Conservation (phyloP, 2,329 filamentous ascomycete species). For the Gaeumannomyces tritici region DNA sequence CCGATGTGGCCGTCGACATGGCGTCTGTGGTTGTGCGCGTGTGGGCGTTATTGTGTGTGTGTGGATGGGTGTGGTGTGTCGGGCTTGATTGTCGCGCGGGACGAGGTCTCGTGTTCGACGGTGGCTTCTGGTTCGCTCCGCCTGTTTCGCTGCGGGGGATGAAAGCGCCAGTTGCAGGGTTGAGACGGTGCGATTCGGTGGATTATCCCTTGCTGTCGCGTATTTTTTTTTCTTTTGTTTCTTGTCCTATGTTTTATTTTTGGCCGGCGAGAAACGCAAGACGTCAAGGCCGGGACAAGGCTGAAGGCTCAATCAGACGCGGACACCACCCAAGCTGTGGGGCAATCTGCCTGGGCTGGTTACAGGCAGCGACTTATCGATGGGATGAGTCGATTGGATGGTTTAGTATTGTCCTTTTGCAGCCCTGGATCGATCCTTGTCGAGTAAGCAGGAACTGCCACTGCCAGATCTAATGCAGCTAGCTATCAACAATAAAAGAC, state of each 20-base stretch:
- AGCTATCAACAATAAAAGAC: not conserved
- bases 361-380: not conserved
- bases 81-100: not conserved
- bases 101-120: not conserved
- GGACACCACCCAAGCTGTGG: not conserved
- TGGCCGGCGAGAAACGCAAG: not conserved
- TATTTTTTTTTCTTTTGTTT: not conserved
- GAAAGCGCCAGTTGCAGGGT: not conserved
- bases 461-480: not conserved
- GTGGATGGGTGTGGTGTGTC: not conserved
- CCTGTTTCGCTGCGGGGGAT: not conserved
- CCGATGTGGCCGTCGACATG: slow-evolving; percentile 34
- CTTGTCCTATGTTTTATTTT: not conserved
- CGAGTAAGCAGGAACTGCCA: not conserved
- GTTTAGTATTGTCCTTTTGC: not conserved
- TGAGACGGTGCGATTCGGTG: not conserved
- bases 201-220: not conserved
- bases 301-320: not conserved
- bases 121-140: not conserved
- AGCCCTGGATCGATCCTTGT: not conserved
- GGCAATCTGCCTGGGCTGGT: not conserved
- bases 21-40: not conserved
- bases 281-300: not conserved
- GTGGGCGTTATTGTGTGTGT: not conserved
- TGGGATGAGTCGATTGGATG: too few relatives aligned